Evolutionary conservation across 225 moss, liverwort and hornwort genomes (phyloP).

Genomic region (Sphagnum contortum): DNA sequence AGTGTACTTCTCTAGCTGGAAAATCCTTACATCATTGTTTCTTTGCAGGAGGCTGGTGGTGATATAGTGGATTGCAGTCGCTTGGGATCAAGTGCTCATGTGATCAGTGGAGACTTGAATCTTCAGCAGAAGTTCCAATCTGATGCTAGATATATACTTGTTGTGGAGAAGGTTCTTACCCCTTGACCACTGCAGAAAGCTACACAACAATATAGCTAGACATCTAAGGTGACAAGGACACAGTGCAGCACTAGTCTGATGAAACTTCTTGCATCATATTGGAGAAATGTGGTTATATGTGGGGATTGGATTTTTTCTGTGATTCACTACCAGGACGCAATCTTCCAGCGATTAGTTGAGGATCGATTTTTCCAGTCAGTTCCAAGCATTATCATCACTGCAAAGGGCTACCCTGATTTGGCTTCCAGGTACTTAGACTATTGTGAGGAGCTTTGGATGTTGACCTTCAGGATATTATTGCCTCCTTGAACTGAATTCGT

Average conservation of each 20-base stretch:
- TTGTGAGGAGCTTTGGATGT: no score
- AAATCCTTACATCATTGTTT: background rate
- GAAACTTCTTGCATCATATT: no score
- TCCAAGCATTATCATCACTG: conserved; percentile 81
- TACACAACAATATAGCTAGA: no score
- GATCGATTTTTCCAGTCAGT: conserved; percentile 70
- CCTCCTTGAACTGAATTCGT: no score
- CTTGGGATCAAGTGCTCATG: conserved; percentile 45
- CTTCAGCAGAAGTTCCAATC: conserved; percentile 46
- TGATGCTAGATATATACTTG: conserved; percentile 77
- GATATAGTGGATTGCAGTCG: conserved; percentile 64
- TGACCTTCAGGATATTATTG: no score
- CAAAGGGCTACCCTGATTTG: conserved; percentile 84
- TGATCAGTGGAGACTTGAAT: conserved; percentile 46
- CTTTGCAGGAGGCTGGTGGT: conserved; percentile 46
- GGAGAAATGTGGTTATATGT: no score
- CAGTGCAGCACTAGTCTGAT: no score
- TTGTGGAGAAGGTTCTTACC: conserved; percentile 75
- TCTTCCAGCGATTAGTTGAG: conserved; percentile 79
- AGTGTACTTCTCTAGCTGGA: no score
- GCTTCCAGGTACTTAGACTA: conserved; percentile 59
- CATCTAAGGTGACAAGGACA: no score
- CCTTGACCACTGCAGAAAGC: no score
- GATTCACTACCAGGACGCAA: conserved; percentile 48
- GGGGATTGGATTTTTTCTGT: no score